Evolutionary conservation across 371 early-diverging fungal species (phyloP).

Genomic region (Actinomortierella wolfii): DNA sequence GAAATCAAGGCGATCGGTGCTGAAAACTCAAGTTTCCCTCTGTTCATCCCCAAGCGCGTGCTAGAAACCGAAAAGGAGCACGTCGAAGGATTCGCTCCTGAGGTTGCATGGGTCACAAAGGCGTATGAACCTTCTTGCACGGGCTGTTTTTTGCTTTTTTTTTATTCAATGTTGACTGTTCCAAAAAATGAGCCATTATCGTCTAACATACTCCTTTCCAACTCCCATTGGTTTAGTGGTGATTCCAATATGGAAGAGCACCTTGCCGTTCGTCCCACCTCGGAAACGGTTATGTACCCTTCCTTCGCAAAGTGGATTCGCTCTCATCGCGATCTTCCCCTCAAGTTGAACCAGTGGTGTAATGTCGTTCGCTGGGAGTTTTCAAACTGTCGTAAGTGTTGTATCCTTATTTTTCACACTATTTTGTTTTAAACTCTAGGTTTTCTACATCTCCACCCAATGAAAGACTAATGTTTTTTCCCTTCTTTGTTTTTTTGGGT

Average conservation of each 20-base stretch:
- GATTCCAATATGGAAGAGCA: conserved; percentile 90
- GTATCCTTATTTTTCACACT: too few species aligned
- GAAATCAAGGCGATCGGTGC: conserved; percentile 92
- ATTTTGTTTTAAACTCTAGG: too few species aligned
- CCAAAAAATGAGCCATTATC: too few species aligned
- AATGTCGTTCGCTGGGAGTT: conserved; percentile 99
- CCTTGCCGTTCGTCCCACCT: conserved; percentile 98
- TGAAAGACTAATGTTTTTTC: too few species aligned
- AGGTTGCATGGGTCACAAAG: conserved; percentile 99
- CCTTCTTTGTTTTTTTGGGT: too few species aligned
- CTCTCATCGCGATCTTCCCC: conserved; percentile 96
- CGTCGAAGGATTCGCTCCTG: conserved; percentile 98
- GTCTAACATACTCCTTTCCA: too few species aligned
- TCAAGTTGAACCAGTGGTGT: conserved; percentile 99
- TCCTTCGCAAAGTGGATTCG: conserved; percentile 98
- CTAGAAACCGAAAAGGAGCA: conserved; percentile 98
- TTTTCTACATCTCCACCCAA: too few species aligned
- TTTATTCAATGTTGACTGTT: too few species aligned
- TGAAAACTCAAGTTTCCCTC: conserved; percentile 98
- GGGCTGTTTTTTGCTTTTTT: too few species aligned
- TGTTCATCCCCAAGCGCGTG: conserved; percentile 92
- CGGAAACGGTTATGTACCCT: conserved; percentile 99
- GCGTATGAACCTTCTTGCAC: conserved; percentile 59
- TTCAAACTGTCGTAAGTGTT: conserved; percentile 90
- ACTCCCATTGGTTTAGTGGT: conserved; percentile 59